Conservation (phyloP, 306 rosid species). For the Cucurbita ficifolia region DNA sequence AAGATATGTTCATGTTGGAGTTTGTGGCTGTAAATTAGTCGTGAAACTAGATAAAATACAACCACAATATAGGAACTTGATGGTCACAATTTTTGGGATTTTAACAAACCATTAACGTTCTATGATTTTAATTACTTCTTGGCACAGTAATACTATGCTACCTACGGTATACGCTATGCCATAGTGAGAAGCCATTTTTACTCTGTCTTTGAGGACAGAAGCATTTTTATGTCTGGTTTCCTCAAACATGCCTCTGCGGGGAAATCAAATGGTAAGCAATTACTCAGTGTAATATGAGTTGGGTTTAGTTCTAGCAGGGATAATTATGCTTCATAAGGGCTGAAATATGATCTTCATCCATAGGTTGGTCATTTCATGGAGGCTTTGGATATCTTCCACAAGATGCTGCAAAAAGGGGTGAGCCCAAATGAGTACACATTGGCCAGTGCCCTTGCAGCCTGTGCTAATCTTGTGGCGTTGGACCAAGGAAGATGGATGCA, state of each 20-base stretch:
- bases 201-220: background rate
- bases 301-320: background rate
- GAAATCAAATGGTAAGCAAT: background rate
- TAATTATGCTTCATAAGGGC: background rate
- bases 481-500: slow-evolving; percentile 69
- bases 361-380: slow-evolving; percentile 13
- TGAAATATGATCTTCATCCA: background rate
- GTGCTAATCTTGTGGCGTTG: slow-evolving; percentile 56
- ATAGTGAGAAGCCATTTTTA: slow-evolving; percentile 1
- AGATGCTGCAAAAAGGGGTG: slow-evolving; percentile 34
- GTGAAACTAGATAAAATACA: too few species aligned
- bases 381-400: slow-evolving; percentile 49
- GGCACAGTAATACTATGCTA: slow-evolving; percentile 4
- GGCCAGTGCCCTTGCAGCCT: slow-evolving; percentile 47
- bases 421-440: slow-evolving; percentile 54
- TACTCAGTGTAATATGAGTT: background rate
- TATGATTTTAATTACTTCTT: background rate
- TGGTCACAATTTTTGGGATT: background rate
- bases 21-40: background rate
- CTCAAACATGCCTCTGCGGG: background rate
- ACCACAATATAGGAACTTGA: background rate
- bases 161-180: slow-evolving; percentile 4
- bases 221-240: background rate
- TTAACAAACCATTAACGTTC: background rate
- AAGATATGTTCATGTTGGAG: background rate